A percentile compares a stretch with the other conserved stretches of the same genome.
phyloP scores from a whole-genome alignment of 345 rosid genomes.

The Lepidium africanum region DNA sequence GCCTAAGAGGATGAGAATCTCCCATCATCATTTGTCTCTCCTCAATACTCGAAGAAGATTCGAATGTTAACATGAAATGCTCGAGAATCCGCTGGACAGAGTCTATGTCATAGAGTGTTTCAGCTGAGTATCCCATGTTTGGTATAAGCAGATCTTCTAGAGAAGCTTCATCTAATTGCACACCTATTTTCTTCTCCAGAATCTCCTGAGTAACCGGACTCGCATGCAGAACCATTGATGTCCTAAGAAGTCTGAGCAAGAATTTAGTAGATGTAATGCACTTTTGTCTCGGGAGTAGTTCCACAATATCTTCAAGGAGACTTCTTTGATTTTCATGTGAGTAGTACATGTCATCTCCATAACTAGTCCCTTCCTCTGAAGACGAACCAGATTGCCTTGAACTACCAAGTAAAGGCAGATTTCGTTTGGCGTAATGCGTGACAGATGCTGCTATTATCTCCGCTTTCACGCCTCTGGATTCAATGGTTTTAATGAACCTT shows the following conservation, averaged over 20 bases:
- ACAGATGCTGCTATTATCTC: conserved; percentile 55
- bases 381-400: conserved; percentile 39
- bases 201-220: conserved; percentile 43
- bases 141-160: conserved; percentile 81
- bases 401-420: conserved; percentile 60
- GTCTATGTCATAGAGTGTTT: conserved; percentile 75
- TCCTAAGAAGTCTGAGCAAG: conserved; percentile 71
- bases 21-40: conserved; percentile 45
- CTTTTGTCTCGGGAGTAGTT: conserved; percentile 50
- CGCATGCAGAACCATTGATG: conserved; percentile 59
- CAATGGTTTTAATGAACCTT: conserved; percentile 56
- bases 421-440: conserved; percentile 54
- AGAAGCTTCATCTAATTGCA: conserved; percentile 64
- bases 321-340: conserved; percentile 41
- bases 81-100: conserved; percentile 81
- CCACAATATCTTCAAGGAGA: conserved; percentile 73
- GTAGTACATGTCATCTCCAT: conserved; percentile 18
- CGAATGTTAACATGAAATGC: conserved; percentile 45
- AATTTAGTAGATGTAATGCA: conserved; percentile 58
- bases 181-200: conserved; percentile 69
- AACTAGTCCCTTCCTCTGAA: conserved; percentile 17
- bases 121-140: conserved; percentile 58
- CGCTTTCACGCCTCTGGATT: conserved; percentile 46
- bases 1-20: conserved; percentile 45
- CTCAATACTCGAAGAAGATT: conserved; percentile 31